These are phyloP conservation scores for Zanthoxylum bungeanum DNA, from an alignment of 345 rosid genomes.

Conservation along the genomic window DNA sequence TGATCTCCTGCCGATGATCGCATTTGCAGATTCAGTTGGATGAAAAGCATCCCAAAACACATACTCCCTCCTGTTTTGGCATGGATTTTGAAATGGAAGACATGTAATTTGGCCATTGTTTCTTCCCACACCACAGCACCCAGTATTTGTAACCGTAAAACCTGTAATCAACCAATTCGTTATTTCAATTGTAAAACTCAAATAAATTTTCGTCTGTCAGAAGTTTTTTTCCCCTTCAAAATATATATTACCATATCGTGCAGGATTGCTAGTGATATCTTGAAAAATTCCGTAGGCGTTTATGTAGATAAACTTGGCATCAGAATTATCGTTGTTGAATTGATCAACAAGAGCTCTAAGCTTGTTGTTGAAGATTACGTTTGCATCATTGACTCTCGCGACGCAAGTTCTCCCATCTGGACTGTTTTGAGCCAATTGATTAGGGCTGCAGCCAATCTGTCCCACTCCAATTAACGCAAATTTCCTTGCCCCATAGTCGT, in stretches of 20 bases:
- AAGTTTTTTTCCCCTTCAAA: too few relatives aligned
- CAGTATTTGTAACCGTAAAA: constrained; percentile 49
- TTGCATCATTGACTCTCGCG: constrained; percentile 50
- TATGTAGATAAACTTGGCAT: constrained; percentile 61
- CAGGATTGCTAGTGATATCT: constrained; percentile 50
- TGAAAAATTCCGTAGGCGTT: constrained; percentile 73
- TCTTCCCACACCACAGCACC: constrained; percentile 78
- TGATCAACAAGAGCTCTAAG: constrained; percentile 64
- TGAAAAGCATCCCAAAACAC: constrained; percentile 80
- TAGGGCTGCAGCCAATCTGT: constrained; percentile 88
- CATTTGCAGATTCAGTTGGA: constrained; percentile 60
- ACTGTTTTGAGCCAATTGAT: constrained; percentile 58
- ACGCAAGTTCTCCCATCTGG: constrained; percentile 69
- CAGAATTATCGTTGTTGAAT: constrained; percentile 50
- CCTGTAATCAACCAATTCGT: constrained; percentile 29
- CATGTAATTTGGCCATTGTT: constrained; percentile 84
- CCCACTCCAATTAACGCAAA: constrained; percentile 78
- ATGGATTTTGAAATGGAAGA: constrained; percentile 56
- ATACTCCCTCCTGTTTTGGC: constrained; percentile 47
- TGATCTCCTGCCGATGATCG: constrained; percentile 47
- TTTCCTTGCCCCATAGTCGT: constrained; percentile 78
- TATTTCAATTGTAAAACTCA: too few relatives aligned
- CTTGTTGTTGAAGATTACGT: constrained; percentile 63
- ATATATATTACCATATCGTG: constrained; percentile 44
- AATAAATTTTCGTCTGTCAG: too few relatives aligned